Conservation (phyloP, 345 rosid genomes). For the Theobroma cacao region DNA sequence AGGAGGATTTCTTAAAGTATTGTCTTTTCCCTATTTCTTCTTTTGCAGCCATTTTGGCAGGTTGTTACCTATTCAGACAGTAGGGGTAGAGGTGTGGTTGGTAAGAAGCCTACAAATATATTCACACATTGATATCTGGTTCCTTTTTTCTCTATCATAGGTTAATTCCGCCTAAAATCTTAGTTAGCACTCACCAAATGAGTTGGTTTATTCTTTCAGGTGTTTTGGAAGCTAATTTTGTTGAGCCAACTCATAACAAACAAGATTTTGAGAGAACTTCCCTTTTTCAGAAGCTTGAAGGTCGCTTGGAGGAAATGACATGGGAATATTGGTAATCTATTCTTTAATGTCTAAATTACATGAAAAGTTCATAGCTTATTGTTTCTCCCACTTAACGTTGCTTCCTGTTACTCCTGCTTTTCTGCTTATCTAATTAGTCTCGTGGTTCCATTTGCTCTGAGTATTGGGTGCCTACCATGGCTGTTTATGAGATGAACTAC, state of each 20-base stretch:
- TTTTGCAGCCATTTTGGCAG: slow-evolving; percentile 85
- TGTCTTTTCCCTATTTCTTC: neutral
- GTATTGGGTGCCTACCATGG: neutral
- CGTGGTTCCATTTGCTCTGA: neutral
- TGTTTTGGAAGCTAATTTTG: slow-evolving; percentile 84
- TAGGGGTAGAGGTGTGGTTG: slow-evolving; percentile 90
- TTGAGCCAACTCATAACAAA: slow-evolving; percentile 94
- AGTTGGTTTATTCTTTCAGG: slow-evolving; percentile 40
- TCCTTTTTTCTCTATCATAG: neutral
- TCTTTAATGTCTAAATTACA: neutral
- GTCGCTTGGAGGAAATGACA: slow-evolving; percentile 90
- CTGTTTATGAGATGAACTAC: neutral
- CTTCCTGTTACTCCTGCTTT: neutral
- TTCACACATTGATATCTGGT: slow-evolving; percentile 12
- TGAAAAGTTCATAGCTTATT: neutral
- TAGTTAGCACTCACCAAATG: neutral
- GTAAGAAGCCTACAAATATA: slow-evolving; percentile 45
- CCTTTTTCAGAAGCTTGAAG: slow-evolving; percentile 91
- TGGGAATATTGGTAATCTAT: slow-evolving; percentile 75
- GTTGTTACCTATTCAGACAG: slow-evolving; percentile 48
- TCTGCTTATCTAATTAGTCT: neutral
- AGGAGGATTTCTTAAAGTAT: slow-evolving; percentile 9
- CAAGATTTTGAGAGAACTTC: slow-evolving; percentile 97
- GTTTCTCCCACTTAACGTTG: neutral
- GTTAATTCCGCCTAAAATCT: neutral